phyloP scores from a whole-genome alignment of 371 early-diverging fungal genomes.

The Mortierella sp. region DNA sequence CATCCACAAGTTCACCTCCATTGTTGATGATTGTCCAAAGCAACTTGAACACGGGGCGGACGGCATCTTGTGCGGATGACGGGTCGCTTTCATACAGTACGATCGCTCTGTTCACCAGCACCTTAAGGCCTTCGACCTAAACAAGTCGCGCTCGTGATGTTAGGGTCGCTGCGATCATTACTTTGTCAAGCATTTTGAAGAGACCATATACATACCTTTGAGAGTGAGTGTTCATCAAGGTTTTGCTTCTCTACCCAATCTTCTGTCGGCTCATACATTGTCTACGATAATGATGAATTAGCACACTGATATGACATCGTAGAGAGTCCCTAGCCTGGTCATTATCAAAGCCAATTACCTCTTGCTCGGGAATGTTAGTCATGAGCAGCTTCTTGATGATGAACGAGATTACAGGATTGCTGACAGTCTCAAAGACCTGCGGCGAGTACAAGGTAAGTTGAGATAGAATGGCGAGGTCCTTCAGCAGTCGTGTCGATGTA shows the following conservation, averaged over 20 bases:
- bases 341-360: slow-evolving; percentile 14
- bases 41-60: slow-evolving; percentile 65
- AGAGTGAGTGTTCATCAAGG: slow-evolving; percentile 61
- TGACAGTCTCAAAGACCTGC: slow-evolving; percentile 56
- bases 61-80: slow-evolving; percentile 49
- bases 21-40: slow-evolving; percentile 65
- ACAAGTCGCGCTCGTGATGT: neutral
- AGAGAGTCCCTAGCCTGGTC: slow-evolving; percentile 55
- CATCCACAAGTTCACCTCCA: slow-evolving; percentile 64
- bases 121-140: slow-evolving; percentile 60
- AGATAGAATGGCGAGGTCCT: slow-evolving; percentile 62
- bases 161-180: neutral
- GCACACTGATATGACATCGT: slow-evolving; percentile 19
- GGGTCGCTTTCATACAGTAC: slow-evolving; percentile 54
- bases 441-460: slow-evolving; percentile 69
- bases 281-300: slow-evolving; percentile 7
- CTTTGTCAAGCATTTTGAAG: no score
- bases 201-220: slow-evolving; percentile 56
- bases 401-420: slow-evolving; percentile 61
- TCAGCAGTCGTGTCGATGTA: slow-evolving; percentile 54
- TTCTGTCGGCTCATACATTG: slow-evolving; percentile 30
- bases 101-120: slow-evolving; percentile 66
- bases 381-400: slow-evolving; percentile 68
- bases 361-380: slow-evolving; percentile 52
- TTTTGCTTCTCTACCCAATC: slow-evolving; percentile 71